These are phyloP conservation scores for Madurella mycetomatis DNA, from an alignment of 2,329 filamentous ascomycete species.

Conservation along the genomic window DNA sequence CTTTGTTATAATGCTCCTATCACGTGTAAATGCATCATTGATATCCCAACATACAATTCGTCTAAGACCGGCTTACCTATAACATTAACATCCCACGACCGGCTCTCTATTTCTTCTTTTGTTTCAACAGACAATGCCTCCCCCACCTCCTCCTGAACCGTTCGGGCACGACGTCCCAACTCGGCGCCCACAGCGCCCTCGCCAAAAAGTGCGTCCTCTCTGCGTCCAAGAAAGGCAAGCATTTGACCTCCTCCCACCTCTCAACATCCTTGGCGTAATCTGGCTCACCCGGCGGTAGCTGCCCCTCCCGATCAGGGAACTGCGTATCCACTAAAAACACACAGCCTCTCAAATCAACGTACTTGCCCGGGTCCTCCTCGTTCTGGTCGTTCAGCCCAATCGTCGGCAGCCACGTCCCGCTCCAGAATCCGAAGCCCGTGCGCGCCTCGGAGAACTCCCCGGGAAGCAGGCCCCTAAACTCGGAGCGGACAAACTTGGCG, in stretches of 20 bases:
- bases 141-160: slow-evolving; percentile 75
- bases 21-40: too few species aligned
- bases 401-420: slow-evolving; percentile 79
- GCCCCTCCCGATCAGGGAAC: slow-evolving; percentile 53
- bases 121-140: slow-evolving; percentile 75
- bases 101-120: slow-evolving; percentile 34
- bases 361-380: slow-evolving; percentile 80
- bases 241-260: slow-evolving; percentile 75
- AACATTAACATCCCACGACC: too few species aligned
- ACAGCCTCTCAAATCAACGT: slow-evolving; percentile 71
- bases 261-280: slow-evolving; percentile 69
- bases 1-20: too few species aligned
- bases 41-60: too few species aligned
- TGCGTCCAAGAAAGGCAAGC: slow-evolving; percentile 76
- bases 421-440: slow-evolving; percentile 65
- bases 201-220: slow-evolving; percentile 68
- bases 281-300: slow-evolving; percentile 64
- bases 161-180: slow-evolving; percentile 63
- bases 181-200: slow-evolving; percentile 77
- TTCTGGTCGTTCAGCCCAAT: slow-evolving; percentile 90
- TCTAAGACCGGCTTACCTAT: too few species aligned
- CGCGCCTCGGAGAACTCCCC: slow-evolving; percentile 80
- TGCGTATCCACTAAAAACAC: slow-evolving; percentile 84
- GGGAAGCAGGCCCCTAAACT: slow-evolving; percentile 82
- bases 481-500: slow-evolving; percentile 85